Evolutionary conservation across 306 rosid species (phyloP).

Genomic region (Dryas drummondii): DNA sequence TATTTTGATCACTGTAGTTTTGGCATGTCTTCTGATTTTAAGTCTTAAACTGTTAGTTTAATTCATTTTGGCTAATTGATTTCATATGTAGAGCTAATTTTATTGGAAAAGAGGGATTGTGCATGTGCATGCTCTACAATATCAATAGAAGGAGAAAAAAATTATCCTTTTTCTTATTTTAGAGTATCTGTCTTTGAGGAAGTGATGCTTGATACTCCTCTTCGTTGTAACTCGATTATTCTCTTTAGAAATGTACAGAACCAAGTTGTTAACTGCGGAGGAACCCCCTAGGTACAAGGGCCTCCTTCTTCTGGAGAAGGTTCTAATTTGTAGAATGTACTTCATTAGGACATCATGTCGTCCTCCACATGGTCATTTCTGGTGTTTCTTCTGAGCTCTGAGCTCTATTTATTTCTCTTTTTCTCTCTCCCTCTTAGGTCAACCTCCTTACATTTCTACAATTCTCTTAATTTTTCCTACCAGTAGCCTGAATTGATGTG

Average conservation of each 20-base stretch:
- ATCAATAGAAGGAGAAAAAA: not conserved
- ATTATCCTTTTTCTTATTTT: not conserved
- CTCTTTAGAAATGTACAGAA: not conserved
- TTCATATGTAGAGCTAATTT: not conserved
- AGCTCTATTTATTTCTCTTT: not conserved
- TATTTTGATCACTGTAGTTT: not conserved
- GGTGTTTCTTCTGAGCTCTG: not conserved
- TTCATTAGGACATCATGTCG: not conserved
- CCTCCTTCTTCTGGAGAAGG: not conserved
- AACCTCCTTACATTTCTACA: not conserved
- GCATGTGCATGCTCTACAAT: not conserved
- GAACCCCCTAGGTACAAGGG: not conserved
- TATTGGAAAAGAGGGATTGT: not conserved
- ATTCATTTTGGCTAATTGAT: not conserved
- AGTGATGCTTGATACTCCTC: not conserved
- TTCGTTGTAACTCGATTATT: not conserved
- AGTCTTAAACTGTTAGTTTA: not conserved
- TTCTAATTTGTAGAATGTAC: not conserved
- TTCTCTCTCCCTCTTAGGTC: not conserved
- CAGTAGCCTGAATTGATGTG: not conserved
- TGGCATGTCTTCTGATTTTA: constrained; percentile 9
- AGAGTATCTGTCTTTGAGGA: not conserved
- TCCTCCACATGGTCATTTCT: not conserved
- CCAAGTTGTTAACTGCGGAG: too few relatives aligned
- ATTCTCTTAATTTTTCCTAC: not conserved